Evolutionary conservation across 2,329 filamentous ascomycete genomes (phyloP), one percentile per base, ranked within the genome.

Genomic region (Penicillium sp.): DNA sequence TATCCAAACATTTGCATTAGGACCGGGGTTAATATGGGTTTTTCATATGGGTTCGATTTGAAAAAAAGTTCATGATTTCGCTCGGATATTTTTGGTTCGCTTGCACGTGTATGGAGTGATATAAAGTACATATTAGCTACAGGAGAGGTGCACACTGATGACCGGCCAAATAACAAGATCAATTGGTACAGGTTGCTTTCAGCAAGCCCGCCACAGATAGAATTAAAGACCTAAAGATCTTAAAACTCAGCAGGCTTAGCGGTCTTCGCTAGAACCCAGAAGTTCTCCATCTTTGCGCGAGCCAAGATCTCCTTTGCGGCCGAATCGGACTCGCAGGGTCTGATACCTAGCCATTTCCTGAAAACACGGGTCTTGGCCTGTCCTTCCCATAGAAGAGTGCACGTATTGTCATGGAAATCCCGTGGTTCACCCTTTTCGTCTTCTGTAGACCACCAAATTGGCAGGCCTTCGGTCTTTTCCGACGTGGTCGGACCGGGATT

Each of bases 321-420:
- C 10, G 87, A 84, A 71, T 99, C 94, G 2, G 90, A 93, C 75
- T 97, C 94, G 73, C 92, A 96, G n/a, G 94, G 86, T 70, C 91
- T 89, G 21, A 76, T 75, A 59, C 87, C 92, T 2, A 89, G 83
- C 90, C 93, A 97, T 69, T 91, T 92, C 61, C 89, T 87, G 71
- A 97, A 99, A 0, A 81, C 85, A 46, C 90, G 83, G 28, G 83
- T 79, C 72, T 93, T 94, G 70, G 90, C 83, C 74, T 96, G 90
- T 34, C 95, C 94, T 74, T 97, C 93, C 77, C 95, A 99, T 5
- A 99, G 81, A 49, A 99, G 75, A 42, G 81, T 83, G 72, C 92
- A 97, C 60, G 87, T 87, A 71, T 99, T 99, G 55, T 83, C 74
- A 3, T 88, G 87, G 71, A 96, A 82, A 66, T 96, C 91, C 67